Conservation (phyloP, 257 asterid genomes). For the Solanum pennellii region DNA sequence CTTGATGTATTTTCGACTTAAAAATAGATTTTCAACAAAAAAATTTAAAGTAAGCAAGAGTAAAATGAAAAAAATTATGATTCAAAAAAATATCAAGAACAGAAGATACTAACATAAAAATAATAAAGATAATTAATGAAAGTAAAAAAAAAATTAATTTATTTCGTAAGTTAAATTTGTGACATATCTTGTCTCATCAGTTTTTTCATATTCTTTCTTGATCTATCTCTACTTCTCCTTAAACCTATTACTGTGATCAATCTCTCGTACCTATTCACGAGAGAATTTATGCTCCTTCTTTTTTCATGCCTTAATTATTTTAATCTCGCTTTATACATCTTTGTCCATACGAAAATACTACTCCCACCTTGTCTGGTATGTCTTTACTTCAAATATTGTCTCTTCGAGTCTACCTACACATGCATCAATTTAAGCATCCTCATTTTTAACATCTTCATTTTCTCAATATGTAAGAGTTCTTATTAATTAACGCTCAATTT, state of each 20-base stretch:
- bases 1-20: too few species aligned
- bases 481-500: background rate
- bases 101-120: background rate
- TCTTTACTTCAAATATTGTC: background rate
- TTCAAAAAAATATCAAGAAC: too few species aligned
- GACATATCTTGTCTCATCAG: too few species aligned
- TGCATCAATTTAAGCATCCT: too few species aligned
- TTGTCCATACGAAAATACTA: too few species aligned
- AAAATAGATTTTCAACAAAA: too few species aligned
- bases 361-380: fast-evolving
- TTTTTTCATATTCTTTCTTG: background rate
- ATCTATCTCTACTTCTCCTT: background rate
- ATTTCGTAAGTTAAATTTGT: background rate
- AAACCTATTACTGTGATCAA: background rate
- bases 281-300: background rate
- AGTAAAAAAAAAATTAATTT: too few species aligned
- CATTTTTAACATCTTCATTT: background rate
- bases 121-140: too few species aligned
- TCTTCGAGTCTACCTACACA: background rate
- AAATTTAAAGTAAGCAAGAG: too few species aligned
- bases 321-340: background rate
- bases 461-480: background rate
- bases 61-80: background rate
- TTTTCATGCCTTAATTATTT: background rate
- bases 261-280: background rate